Evolutionary conservation across 2,329 filamentous ascomycete species (phyloP).

Genomic region (Aspergillus unguis): DNA sequence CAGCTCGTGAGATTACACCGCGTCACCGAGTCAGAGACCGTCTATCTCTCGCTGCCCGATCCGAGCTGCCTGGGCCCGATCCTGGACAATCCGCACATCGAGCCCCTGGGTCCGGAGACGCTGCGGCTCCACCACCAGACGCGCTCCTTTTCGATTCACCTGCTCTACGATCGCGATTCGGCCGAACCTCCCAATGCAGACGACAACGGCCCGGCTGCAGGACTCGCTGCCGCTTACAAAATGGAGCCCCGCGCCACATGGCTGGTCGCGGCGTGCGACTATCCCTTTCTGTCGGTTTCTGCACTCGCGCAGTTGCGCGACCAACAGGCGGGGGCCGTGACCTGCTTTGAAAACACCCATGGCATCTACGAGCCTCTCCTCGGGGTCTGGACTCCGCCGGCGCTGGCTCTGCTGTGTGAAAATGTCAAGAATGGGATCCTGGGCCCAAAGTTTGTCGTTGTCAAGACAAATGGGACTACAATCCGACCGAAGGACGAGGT

Average conservation of each 20-base stretch:
- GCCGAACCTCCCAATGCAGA: background rate
- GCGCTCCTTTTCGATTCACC: background rate
- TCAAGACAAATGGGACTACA: conserved; percentile 16
- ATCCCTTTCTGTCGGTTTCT: conserved; percentile 28
- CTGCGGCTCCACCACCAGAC: background rate
- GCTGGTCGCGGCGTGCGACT: conserved; percentile 36
- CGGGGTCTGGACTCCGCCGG: conserved; percentile 35
- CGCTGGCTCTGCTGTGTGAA: conserved; percentile 23
- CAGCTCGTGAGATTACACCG: conserved; percentile 23
- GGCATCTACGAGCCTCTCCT: conserved; percentile 36
- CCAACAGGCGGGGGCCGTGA: conserved; percentile 26
- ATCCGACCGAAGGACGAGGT: conserved; percentile 10
- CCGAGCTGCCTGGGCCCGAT: background rate
- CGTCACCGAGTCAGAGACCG: conserved; percentile 21
- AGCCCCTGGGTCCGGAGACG: background rate
- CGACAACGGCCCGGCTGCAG: conserved; percentile 24
- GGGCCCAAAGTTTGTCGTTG: conserved; percentile 19
- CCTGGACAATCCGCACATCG: background rate
- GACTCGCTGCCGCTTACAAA: conserved; percentile 31
- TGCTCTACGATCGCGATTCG: background rate
- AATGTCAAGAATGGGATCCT: conserved; percentile 15
- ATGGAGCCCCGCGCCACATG: conserved; percentile 25
- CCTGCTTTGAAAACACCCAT: conserved; percentile 32
- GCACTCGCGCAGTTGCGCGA: conserved; percentile 27
- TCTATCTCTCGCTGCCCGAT: conserved; percentile 25